Base-by-base conservation (phyloP, 495 filamentous ascomycete genomes). In the Penicillium samsonianum region DNA sequence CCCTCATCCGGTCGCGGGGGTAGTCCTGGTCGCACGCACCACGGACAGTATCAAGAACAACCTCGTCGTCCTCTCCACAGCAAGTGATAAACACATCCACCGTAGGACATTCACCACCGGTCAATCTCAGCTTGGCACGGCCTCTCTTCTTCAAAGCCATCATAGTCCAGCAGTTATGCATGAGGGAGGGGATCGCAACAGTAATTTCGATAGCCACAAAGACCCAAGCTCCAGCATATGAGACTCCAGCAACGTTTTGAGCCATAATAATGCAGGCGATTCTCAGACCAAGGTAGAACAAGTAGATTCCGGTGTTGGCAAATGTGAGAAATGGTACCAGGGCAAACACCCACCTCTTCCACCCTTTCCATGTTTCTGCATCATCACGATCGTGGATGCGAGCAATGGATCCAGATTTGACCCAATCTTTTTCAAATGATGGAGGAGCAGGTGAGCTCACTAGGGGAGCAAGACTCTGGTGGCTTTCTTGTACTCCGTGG, bases 31-130 rank as follows among this genome's bases (percentile, higher is more conserved):
- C 67, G 38, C 65, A 65, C 2, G 81, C 77, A 23, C 78, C 82
- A 28, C 72, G 67, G 5, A 76, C 68, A 2, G 82, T 85, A 59
- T 84, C 79, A 2, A 83, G 57, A n/a, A 84, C 71, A 5, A 84
- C 63, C 22, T 79, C 80, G 14, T 81, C 68, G 0, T 78, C 76
- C 56, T 84, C 82, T 31, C 74, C 72, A 53, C 78, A 80, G 59
- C 76, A 80, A 4, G 79, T 77, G 38, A 83, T 71, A 26, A 83
- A 71, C 3, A 81, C 73, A 50, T 84, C 81, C 45, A 84, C 73
- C 3, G 76, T 71, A 9, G 80, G 77, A 20, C 72, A 73, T 41
- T 78, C 62, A 14, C 75, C 57, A 3, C 78, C 79, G 7, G 60
- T 61, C 30, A 84, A 57, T n/a, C 75, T 64, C 35, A 78, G 57